These are phyloP conservation scores for Typha latifolia DNA, from an alignment of 176 grass and related monocot genomes.

Conservation along the genomic window DNA sequence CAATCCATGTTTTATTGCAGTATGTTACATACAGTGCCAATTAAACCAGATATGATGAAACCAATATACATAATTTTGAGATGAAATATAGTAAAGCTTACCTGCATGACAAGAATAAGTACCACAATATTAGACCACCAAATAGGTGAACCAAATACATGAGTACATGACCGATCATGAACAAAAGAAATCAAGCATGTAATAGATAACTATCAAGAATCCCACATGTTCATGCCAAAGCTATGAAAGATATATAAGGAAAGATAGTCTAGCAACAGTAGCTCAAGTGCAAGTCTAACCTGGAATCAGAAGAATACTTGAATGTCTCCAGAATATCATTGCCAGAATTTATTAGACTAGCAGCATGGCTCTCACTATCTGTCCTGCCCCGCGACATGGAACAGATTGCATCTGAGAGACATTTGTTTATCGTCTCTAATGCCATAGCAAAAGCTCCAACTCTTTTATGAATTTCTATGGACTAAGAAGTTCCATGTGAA, in stretches of 20 bases:
- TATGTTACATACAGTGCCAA: too few relatives aligned
- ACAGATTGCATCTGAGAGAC: constrained; percentile 86
- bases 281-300: constrained; percentile 36
- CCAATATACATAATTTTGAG: too few relatives aligned
- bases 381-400: constrained; percentile 55
- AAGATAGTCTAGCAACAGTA: not conserved
- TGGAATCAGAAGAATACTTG: constrained; percentile 74
- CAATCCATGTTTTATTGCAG: too few relatives aligned
- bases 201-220: not conserved
- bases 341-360: constrained; percentile 68
- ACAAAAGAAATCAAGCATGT: constrained; percentile 12
- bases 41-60: too few relatives aligned
- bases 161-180: not conserved
- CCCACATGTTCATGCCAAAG: not conserved
- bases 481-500: constrained; percentile 36
- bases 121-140: not conserved
- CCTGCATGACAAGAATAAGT: too few relatives aligned
- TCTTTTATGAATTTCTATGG: constrained; percentile 82
- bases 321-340: constrained; percentile 77
- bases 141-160: not conserved
- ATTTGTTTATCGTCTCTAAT: constrained; percentile 94
- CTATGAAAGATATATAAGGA: not conserved
- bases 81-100: too few relatives aligned
- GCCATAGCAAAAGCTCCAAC: constrained; percentile 86
- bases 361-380: constrained; percentile 72